phyloP scores from a whole-genome alignment of 495 filamentous ascomycete species.

The Aspergillus asperescens region DNA sequence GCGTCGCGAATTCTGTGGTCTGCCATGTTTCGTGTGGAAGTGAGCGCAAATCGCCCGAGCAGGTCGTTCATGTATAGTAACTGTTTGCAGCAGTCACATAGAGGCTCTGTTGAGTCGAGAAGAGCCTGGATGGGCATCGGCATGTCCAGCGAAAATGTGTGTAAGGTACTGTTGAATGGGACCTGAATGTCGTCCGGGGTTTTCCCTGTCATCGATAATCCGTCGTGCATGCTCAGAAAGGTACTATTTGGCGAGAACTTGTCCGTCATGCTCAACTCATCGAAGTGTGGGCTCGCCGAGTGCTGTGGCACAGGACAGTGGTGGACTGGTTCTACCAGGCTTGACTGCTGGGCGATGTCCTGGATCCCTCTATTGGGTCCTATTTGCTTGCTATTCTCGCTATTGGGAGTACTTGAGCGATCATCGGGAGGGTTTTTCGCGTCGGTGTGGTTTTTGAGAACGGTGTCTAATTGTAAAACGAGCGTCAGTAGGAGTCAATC shows the following conservation, averaged over 20 bases:
- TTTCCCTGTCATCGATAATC: neutral
- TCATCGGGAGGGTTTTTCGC: slow-evolving; percentile 2
- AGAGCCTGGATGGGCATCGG: slow-evolving; percentile 3
- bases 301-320: neutral
- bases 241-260: slow-evolving; percentile 1
- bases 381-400: neutral
- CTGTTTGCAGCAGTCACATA: slow-evolving; percentile 6
- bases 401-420: neutral
- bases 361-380: neutral
- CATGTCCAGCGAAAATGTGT: slow-evolving; percentile 8
- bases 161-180: slow-evolving; percentile 7
- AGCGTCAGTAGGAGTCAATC: neutral
- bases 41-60: slow-evolving; percentile 1
- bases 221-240: neutral
- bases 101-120: neutral
- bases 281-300: neutral
- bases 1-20: slow-evolving; percentile 9
- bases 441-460: neutral
- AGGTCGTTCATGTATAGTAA: slow-evolving; percentile 13
- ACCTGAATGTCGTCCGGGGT: neutral
- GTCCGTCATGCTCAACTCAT: neutral
- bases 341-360: slow-evolving; percentile 2
- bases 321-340: neutral
- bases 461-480: neutral
- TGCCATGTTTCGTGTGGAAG: neutral